phyloP scores from a whole-genome alignment of 2,329 filamentous ascomycete genomes.

The Fusarium penzigii region DNA sequence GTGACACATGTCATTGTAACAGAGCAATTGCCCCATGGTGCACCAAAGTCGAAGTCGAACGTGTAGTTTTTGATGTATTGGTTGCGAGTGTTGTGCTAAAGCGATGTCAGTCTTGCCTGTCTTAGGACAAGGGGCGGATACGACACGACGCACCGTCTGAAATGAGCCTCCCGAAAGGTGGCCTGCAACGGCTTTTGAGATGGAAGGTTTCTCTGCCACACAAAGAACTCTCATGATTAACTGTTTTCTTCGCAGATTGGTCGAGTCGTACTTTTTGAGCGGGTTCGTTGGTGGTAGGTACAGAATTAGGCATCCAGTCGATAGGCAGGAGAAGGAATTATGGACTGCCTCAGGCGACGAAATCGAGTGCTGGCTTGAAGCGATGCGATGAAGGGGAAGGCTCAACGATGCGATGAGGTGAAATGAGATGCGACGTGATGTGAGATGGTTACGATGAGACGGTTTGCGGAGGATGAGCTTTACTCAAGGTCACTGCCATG shows the following conservation, averaged over 20 bases:
- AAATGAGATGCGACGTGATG: too few species aligned
- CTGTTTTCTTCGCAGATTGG: neutral
- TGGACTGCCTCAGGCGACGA: neutral
- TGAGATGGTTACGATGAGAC: neutral
- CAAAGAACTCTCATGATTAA: slow-evolving; percentile 52
- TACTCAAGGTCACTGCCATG: neutral
- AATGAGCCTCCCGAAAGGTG: slow-evolving; percentile 80
- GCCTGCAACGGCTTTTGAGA: slow-evolving; percentile 88
- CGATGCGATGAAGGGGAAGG: neutral
- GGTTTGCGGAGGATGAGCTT: neutral
- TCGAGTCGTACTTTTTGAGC: too few species aligned
- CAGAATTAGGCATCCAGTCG: neutral
- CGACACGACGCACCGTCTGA: slow-evolving; percentile 59
- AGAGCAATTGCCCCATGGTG: slow-evolving; percentile 74
- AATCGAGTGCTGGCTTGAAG: neutral
- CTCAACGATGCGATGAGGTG: neutral
- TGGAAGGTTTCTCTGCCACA: slow-evolving; percentile 76
- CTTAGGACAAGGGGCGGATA: neutral
- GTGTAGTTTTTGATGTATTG: slow-evolving; percentile 92
- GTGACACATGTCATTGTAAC: slow-evolving; percentile 94
- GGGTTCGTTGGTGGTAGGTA: neutral
- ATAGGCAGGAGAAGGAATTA: neutral
- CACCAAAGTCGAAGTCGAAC: slow-evolving; percentile 86
- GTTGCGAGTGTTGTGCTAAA: slow-evolving; percentile 67
- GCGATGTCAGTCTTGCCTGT: slow-evolving; percentile 6